These are phyloP conservation scores for Melastoma malabathricum DNA, from an alignment of 345 rosid species.

Conservation along the genomic window DNA sequence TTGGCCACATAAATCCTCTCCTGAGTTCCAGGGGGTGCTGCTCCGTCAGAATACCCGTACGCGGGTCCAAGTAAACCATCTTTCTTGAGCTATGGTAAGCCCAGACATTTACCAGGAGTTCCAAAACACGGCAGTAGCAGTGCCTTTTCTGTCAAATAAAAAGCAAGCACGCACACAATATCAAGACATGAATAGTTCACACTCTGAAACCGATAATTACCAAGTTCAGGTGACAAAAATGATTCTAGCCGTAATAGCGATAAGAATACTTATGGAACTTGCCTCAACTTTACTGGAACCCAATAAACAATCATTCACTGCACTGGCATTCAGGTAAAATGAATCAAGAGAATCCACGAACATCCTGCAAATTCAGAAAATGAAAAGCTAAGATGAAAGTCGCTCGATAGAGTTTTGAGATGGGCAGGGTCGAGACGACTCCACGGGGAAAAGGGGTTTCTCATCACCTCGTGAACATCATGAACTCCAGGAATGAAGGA, in stretches of 20 bases:
- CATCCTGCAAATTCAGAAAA: constrained; percentile 45
- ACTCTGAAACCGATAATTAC: not conserved
- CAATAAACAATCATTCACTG: constrained; percentile 30
- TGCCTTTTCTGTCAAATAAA: constrained; percentile 48
- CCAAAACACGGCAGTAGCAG: constrained; percentile 84
- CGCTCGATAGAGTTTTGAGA: not conserved
- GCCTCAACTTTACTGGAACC: constrained; percentile 68
- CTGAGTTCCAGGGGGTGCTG: constrained; percentile 60
- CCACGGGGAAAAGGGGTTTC: not conserved
- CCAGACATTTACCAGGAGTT: constrained; percentile 83
- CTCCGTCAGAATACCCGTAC: constrained; percentile 52
- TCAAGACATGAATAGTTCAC: not conserved
- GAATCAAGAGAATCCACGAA: constrained; percentile 84
- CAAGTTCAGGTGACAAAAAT: not conserved
- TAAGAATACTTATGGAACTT: constrained; percentile 7
- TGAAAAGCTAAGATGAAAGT: not conserved
- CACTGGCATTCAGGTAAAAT: constrained; percentile 36
- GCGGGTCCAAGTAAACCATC: constrained; percentile 81
- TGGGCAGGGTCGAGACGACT: not conserved
- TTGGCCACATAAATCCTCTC: constrained; percentile 62
- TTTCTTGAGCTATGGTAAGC: constrained; percentile 82
- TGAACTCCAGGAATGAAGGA: constrained; percentile 77
- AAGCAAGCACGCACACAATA: constrained; percentile 3
- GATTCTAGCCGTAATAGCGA: not conserved
- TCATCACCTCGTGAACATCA: constrained; percentile 75